Percentiles rank a stretch among this genome's conserved stretches.
Conservation (phyloP, 2,329 filamentous ascomycete genomes). For the Intubia oerlemansii region DNA sequence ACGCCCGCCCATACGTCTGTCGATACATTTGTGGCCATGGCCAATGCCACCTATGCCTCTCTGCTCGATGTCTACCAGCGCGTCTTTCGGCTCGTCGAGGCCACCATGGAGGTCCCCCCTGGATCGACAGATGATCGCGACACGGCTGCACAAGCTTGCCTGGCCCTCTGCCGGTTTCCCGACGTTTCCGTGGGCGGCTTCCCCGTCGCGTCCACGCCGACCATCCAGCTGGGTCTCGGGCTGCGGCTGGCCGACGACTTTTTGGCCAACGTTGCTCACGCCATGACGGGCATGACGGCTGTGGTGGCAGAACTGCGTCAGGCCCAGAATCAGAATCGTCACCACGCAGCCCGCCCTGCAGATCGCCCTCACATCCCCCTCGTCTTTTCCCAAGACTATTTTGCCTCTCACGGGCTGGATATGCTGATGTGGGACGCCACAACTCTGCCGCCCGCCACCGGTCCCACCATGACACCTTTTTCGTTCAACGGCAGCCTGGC, state of each 20-base stretch:
- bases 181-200: constrained; percentile 20
- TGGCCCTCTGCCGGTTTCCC: constrained; percentile 18
- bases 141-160: constrained; percentile 8
- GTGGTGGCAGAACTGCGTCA: background rate
- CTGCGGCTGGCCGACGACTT: constrained; percentile 21
- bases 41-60: constrained; percentile 17
- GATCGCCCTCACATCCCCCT: constrained; percentile 2
- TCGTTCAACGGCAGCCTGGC: too few relatives aligned
- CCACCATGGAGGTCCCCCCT: too few relatives aligned
- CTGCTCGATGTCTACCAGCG: constrained; percentile 20
- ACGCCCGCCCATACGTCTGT: too few relatives aligned
- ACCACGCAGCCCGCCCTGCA: background rate
- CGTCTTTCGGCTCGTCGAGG: constrained; percentile 16
- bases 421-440: constrained; percentile 2
- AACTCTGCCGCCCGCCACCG: too few relatives aligned
- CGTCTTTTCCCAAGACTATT: background rate
- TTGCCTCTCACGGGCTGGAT: background rate
- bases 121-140: too few relatives aligned
- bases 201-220: constrained; percentile 17
- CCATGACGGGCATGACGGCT: background rate
- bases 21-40: constrained; percentile 12
- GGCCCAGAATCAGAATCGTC: background rate
- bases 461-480: too few relatives aligned
- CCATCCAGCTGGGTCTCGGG: constrained; percentile 20
- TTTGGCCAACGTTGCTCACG: constrained; percentile 12